Evolutionary conservation across 805 yeast species (phyloP), one percentile per base, ranked within the genome.

Genomic region (Phaffomyces opuntiae): DNA sequence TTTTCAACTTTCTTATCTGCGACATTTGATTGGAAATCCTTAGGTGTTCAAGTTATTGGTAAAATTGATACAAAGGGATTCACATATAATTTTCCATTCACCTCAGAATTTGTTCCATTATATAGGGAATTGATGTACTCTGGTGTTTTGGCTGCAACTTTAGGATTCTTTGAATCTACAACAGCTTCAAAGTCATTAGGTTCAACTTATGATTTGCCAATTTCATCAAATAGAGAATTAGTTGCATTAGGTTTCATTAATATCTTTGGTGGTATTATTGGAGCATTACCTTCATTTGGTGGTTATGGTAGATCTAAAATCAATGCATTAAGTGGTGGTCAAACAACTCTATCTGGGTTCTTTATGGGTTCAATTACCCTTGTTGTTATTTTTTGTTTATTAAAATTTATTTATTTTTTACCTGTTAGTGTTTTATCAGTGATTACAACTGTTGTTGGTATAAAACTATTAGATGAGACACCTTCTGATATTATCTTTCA

Each of bases 221-320:
- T 89, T 11, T 86, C 96, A 0, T 78, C 95, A 16, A 90, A 93
- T 62, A 75, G 97, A 49, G 99, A 91, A 61, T 67, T 91, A 37
- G 90, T 93, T 5, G 97, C 97, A 0, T 68, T 91, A 29, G 98
- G 99, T 1, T 65, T 76, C 13, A 78, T 84, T 45, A 91, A 90
- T 54, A 46, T 61, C 9, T 61, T 79, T 45, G 84, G 87, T 38
- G 78, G 78, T 2, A 46, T 69, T 31, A 65, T 75, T 45, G 67
- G 75, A 31, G 84, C 89, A 0, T 67, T 91, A 14, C 97, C 99
- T 0, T 79, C 95, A 0, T 90, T 90, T 71, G 99, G 98, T 9
- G 98, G 98, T 0, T 91, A 90, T 59, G 98, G 96, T 2, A 75
- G 98, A 56, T 84, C 96, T 16, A 89, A 86, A 57, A 81, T 91